A percentile compares a stretch with the other conserved stretches of the same genome.
Evolutionary conservation across 2,329 filamentous ascomycete species (phyloP).

Genomic region (Mycosphaerella arachidis): DNA sequence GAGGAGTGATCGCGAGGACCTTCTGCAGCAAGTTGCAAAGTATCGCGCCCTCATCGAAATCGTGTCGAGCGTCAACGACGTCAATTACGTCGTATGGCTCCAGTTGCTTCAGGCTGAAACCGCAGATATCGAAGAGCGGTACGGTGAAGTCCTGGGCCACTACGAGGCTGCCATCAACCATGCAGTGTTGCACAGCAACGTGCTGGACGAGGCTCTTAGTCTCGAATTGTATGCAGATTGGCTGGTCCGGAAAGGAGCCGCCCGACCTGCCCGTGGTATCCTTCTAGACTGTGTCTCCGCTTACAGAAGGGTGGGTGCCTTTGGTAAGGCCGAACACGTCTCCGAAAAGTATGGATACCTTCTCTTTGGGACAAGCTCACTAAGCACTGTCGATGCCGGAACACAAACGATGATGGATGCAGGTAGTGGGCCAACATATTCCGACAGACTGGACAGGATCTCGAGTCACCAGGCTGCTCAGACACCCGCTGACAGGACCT

Average conservation of each 20-base stretch:
- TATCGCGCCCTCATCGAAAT: constrained; percentile 59
- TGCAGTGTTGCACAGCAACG: constrained; percentile 60
- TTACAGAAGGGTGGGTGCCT: constrained; percentile 65
- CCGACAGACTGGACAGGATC: constrained; percentile 42
- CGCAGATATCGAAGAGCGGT: constrained; percentile 47
- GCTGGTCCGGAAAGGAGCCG: constrained; percentile 60
- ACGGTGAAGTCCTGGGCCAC: constrained; percentile 53
- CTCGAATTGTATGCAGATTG: constrained; percentile 71
- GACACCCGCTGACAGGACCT: constrained; percentile 43
- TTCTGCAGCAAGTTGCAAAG: constrained; percentile 51
- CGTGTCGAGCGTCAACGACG: constrained; percentile 59
- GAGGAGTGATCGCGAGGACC: constrained; percentile 40
- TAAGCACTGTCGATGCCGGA: constrained; percentile 57
- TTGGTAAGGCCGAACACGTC: constrained; percentile 64
- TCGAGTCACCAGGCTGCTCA: constrained; percentile 38
- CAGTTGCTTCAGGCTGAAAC: constrained; percentile 65
- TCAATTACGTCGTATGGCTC: constrained; percentile 70
- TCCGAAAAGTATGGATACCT: constrained; percentile 64
- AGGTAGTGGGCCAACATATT: constrained; percentile 36
- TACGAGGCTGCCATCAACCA: constrained; percentile 73
- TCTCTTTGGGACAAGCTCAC: constrained; percentile 58
- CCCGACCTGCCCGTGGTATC: constrained; percentile 64
- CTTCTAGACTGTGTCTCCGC: constrained; percentile 63
- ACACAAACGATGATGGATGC: constrained; percentile 63
- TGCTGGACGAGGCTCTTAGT: constrained; percentile 67